Conservation (phyloP, 2,329 filamentous ascomycete species). For the Cryphonectria parasitica region DNA sequence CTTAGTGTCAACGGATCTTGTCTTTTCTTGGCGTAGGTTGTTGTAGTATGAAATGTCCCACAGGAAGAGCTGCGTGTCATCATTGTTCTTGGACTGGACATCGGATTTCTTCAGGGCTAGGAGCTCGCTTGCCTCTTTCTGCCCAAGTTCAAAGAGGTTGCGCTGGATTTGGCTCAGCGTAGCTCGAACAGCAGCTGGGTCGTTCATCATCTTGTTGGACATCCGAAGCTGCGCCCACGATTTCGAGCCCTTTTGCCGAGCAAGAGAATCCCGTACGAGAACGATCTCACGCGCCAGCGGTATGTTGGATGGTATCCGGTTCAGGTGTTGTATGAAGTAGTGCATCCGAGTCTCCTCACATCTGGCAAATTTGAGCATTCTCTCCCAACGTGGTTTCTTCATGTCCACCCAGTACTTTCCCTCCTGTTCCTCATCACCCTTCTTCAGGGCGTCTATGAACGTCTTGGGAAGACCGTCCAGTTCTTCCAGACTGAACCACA, state of each 20-base stretch:
- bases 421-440: conserved; percentile 11
- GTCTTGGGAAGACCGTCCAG: conserved; percentile 24
- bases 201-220: conserved; percentile 14
- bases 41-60: conserved; percentile 62
- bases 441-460: conserved; percentile 12
- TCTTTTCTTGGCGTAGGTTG: conserved; percentile 43
- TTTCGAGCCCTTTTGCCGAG: conserved; percentile 7
- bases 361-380: conserved; percentile 19
- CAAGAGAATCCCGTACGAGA: conserved; percentile 13
- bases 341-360: conserved; percentile 22
- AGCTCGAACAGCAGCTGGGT: neutral
- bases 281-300: conserved; percentile 12
- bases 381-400: conserved; percentile 12
- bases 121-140: conserved; percentile 51
- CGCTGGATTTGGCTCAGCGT: neutral
- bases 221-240: conserved; percentile 8
- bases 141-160: neutral
- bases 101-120: conserved; percentile 52
- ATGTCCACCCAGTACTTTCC: conserved; percentile 25
- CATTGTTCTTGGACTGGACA: conserved; percentile 37
- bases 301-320: conserved; percentile 17
- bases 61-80: conserved; percentile 52
- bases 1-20: neutral
- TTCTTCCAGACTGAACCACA: conserved; percentile 24
- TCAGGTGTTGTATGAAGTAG: conserved; percentile 19